These are phyloP conservation scores for Saturnispora kantuleensis DNA, from an alignment of 805 yeast species.

Conservation along the genomic window DNA sequence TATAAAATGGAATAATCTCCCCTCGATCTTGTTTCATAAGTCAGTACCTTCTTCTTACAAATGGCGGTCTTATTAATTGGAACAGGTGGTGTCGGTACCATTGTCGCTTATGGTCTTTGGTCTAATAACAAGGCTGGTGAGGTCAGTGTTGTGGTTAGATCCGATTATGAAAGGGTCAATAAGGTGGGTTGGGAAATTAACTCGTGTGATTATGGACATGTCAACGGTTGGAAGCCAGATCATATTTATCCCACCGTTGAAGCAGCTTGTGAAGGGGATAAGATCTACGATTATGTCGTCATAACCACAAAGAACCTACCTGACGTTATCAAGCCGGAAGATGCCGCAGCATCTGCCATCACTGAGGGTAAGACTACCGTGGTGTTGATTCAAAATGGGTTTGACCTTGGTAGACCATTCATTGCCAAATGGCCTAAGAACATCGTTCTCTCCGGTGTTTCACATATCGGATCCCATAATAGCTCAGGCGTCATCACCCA, in stretches of 20 bases:
- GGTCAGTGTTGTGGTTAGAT: constrained; percentile 50
- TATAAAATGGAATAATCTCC: background rate
- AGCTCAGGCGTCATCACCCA: constrained; percentile 40
- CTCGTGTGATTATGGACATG: constrained; percentile 51
- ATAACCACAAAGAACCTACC: constrained; percentile 55
- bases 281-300: constrained; percentile 43
- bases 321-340: constrained; percentile 43
- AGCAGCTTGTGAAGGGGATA: constrained; percentile 32
- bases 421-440: constrained; percentile 40
- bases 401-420: constrained; percentile 51
- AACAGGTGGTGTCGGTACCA: constrained; percentile 77
- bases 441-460: constrained; percentile 51
- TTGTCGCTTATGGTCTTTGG: constrained; percentile 54
- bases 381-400: constrained; percentile 57
- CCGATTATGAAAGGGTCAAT: constrained; percentile 41
- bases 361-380: constrained; percentile 36
- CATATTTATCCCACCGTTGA: constrained; percentile 26
- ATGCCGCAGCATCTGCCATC: constrained; percentile 41
- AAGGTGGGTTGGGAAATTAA: constrained; percentile 44
- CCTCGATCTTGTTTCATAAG: background rate
- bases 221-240: constrained; percentile 47
- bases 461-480: constrained; percentile 45
- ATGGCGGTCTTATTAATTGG: constrained; percentile 41
- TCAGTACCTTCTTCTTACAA: background rate
- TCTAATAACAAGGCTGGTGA: constrained; percentile 35